A percentile compares a stretch with the other conserved stretches of the same genome.
phyloP scores from a whole-genome alignment of 345 rosid genomes.

The Firmiana major region DNA sequence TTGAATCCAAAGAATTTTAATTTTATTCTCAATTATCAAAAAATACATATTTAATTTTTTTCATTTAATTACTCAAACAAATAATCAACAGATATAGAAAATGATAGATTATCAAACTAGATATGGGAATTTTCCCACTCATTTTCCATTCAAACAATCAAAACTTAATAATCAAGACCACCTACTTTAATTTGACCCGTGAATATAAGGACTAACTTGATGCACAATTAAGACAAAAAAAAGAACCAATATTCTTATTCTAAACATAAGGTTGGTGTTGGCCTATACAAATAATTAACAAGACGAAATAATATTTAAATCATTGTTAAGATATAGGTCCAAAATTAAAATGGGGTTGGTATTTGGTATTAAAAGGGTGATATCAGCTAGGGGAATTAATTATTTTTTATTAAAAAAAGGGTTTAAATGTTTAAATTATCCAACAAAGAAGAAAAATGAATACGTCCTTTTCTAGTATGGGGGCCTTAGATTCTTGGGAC shows the following conservation, averaged over 20 bases:
- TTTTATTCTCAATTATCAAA: too few relatives aligned
- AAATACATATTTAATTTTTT: neutral
- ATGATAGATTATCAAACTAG: neutral
- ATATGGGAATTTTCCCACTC: neutral
- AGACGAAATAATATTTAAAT: neutral
- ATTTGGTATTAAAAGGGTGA: conserved; percentile 18
- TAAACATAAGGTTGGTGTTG: neutral
- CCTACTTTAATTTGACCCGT: neutral
- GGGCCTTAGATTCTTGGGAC: conserved; percentile 46
- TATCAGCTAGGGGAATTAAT: conserved; percentile 8
- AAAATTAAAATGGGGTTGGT: conserved; percentile 35
- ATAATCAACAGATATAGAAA: neutral
- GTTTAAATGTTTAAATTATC: neutral
- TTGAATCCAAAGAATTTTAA: too few relatives aligned
- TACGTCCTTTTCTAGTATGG: conserved; percentile 25
- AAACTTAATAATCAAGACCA: neutral
- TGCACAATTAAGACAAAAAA: conserved; percentile 11
- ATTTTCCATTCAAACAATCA: neutral
- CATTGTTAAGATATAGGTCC: conserved; percentile 1
- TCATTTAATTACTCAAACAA: neutral
- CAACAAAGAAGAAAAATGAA: neutral
- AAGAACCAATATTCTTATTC: neutral
- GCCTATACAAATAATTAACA: neutral
- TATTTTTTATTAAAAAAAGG: neutral
- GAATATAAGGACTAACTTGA: neutral